Evolutionary conservation across 495 filamentous ascomycete genomes (phyloP).

Genomic region (Talaromyces adpressus): DNA sequence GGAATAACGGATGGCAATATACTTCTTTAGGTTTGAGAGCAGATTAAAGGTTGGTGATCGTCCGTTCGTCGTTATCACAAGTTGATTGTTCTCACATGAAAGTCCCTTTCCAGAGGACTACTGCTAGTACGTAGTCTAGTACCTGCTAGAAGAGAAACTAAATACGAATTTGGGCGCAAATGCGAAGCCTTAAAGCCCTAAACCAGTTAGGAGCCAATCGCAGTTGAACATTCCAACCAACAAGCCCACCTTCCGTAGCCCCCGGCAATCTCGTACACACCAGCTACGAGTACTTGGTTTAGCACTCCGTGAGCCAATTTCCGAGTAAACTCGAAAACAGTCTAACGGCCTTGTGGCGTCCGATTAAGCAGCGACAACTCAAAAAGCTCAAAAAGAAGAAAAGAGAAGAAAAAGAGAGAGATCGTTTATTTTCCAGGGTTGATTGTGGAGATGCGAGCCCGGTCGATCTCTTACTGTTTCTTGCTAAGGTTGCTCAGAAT

Average conservation of each 20-base stretch:
- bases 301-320: not conserved
- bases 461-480: not conserved
- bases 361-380: not conserved
- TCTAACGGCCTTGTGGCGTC: slow-evolving; percentile 26
- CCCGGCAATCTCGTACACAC: slow-evolving; percentile 11
- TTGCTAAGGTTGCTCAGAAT: not conserved
- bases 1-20: not conserved
- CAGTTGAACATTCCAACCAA: not conserved
- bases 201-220: not conserved
- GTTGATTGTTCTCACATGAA: not conserved
- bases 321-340: slow-evolving; percentile 43
- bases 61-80: not conserved
- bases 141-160: too few species aligned
- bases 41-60: not conserved
- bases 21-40: not conserved
- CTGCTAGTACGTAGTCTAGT: not conserved
- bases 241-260: slow-evolving; percentile 15
- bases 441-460: not conserved
- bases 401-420: not conserved
- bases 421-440: not conserved
- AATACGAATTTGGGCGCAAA: not conserved
- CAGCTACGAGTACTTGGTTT: not conserved
- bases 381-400: not conserved
- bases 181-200: not conserved
- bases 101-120: not conserved